Evolutionary conservation across 768 basidiomycete genomes (phyloP).

Genomic region (Lyophyllum shimeji): DNA sequence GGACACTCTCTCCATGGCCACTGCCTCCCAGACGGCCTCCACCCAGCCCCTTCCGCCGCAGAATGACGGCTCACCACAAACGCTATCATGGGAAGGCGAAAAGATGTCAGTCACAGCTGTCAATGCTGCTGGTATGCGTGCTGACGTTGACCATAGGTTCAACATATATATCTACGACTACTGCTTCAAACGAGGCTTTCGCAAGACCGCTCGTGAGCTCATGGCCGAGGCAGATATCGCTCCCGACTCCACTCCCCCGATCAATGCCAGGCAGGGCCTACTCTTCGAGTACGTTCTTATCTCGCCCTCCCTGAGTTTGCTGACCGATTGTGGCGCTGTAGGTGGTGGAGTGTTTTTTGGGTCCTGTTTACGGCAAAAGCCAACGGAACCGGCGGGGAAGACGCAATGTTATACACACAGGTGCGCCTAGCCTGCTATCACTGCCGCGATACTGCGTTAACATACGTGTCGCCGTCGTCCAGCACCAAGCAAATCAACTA

Average conservation of each 20-base stretch:
- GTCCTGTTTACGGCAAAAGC: slow-evolving; percentile 82
- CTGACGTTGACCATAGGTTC: slow-evolving; percentile 51
- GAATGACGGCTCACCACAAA: slow-evolving; percentile 20
- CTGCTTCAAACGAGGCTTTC: slow-evolving; percentile 76
- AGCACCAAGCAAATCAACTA: slow-evolving; percentile 27
- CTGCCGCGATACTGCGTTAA: slow-evolving; percentile 9
- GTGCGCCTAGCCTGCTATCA: slow-evolving; percentile 38
- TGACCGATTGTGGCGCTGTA: slow-evolving; percentile 24
- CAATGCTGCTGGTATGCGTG: slow-evolving; percentile 1
- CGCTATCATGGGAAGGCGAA: slow-evolving; percentile 20
- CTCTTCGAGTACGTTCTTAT: slow-evolving; percentile 69
- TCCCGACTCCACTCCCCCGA: slow-evolving; percentile 65
- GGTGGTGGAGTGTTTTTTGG: slow-evolving; percentile 93
- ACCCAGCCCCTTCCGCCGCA: slow-evolving; percentile 22
- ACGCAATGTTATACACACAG: slow-evolving; percentile 70
- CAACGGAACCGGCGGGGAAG: slow-evolving; percentile 61
- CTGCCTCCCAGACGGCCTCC: slow-evolving; percentile 25
- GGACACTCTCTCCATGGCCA: slow-evolving; percentile 24
- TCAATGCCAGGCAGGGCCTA: slow-evolving; percentile 80
- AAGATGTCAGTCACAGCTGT: background rate
- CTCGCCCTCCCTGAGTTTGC: slow-evolving; percentile 12
- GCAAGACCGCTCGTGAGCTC: slow-evolving; percentile 70
- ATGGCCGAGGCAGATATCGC: slow-evolving; percentile 66
- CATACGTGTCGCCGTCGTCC: background rate
- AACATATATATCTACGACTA: slow-evolving; percentile 90